A percentile compares a stretch with the other conserved stretches of the same genome.
These are phyloP conservation scores for Botrytis aclada DNA, from an alignment of 2,329 filamentous ascomycete species.

Conservation along the genomic window DNA sequence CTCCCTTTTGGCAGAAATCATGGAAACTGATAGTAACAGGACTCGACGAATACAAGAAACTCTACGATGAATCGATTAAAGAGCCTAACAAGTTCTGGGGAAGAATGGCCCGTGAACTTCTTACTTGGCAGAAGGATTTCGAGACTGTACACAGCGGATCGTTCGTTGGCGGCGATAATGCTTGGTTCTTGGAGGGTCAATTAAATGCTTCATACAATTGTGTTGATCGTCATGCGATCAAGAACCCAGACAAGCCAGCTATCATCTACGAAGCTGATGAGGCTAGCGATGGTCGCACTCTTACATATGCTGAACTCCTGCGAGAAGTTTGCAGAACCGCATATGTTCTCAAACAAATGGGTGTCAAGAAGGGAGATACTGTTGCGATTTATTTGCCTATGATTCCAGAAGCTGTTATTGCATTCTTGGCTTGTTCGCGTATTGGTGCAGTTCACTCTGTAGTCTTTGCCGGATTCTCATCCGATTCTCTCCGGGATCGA, in stretches of 20 bases:
- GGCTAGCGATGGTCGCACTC: conserved; percentile 76
- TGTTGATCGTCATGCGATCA: conserved; percentile 93
- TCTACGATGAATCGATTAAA: conserved; percentile 83
- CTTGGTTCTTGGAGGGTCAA: conserved; percentile 92
- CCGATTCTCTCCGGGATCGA: conserved; percentile 91
- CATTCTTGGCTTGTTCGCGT: conserved; percentile 85
- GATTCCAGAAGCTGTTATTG: conserved; percentile 93
- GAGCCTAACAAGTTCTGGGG: conserved; percentile 90
- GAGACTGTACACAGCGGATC: conserved; percentile 79
- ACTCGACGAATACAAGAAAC: conserved; percentile 63
- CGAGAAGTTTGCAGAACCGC: conserved; percentile 86
- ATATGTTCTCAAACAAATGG: conserved; percentile 89
- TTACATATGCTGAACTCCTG: conserved; percentile 91
- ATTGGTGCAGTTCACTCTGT: conserved; percentile 97
- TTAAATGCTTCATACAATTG: conserved; percentile 98
- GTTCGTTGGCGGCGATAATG: conserved; percentile 75
- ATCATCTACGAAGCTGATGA: conserved; percentile 99
- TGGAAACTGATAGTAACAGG: conserved; percentile 41
- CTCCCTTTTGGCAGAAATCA: neutral
- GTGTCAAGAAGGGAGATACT: conserved; percentile 94
- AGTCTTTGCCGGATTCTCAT: conserved; percentile 95
- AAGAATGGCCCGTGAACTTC: conserved; percentile 76
- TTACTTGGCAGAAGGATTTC: conserved; percentile 90
- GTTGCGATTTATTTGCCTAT: conserved; percentile 97
- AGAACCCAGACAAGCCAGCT: conserved; percentile 86